Conservation (phyloP, 805 yeast species). For the Kazachstania bromeliacearum region DNA sequence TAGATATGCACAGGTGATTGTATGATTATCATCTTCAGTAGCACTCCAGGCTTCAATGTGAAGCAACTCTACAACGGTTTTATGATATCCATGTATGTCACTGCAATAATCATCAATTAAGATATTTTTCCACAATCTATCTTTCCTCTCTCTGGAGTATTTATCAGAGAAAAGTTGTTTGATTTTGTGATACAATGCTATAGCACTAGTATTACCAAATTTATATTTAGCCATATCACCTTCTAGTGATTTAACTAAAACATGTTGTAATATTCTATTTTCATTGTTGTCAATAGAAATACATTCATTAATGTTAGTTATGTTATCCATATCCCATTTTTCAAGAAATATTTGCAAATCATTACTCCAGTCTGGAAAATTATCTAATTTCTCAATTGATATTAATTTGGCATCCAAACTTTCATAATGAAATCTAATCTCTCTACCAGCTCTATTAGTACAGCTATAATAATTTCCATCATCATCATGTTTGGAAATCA, state of each 20-base stretch:
- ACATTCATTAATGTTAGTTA: background rate
- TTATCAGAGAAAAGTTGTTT: background rate
- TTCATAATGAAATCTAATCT: no score
- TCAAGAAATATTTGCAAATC: background rate
- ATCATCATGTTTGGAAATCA: no score
- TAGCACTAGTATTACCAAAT: background rate
- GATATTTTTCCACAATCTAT: background rate
- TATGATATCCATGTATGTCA: no score
- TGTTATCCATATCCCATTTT: background rate
- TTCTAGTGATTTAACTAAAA: background rate
- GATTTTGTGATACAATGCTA: background rate
- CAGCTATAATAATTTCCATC: no score
- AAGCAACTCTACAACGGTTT: no score
- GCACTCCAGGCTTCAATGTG: no score
- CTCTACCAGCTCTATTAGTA: no score
- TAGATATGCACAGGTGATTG: no score
- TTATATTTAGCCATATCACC: background rate
- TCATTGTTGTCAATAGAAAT: background rate
- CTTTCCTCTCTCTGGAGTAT: slow-evolving; percentile 1
- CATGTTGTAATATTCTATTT: background rate
- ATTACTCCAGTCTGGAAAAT: background rate
- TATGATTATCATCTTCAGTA: no score
- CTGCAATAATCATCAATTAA: background rate
- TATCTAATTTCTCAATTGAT: background rate
- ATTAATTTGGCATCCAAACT: background rate